phyloP scores from a whole-genome alignment of 441 rosid genomes.

The Corymbia calophylla region DNA sequence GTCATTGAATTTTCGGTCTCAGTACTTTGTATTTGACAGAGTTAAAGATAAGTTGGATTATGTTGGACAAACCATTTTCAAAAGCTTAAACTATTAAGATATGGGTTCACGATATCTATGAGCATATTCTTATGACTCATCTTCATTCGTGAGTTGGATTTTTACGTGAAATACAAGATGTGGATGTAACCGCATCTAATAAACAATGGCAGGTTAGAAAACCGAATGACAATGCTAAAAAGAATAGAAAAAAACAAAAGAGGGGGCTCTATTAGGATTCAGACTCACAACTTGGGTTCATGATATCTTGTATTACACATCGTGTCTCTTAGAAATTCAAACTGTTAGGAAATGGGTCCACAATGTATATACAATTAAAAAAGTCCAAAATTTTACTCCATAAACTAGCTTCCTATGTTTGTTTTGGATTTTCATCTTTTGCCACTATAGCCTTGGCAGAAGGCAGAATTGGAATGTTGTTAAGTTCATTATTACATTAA shows the following conservation, averaged over 20 bases:
- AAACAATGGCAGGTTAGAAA: background rate
- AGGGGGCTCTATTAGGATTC: background rate
- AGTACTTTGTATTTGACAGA: background rate
- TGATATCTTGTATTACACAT: background rate
- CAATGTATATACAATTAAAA: background rate
- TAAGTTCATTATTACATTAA: background rate
- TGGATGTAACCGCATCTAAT: background rate
- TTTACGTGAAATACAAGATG: background rate
- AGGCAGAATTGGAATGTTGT: background rate
- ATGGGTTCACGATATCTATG: background rate
- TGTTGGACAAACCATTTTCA: background rate
- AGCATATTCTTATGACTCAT: background rate
- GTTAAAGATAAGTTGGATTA: background rate
- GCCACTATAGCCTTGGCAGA: background rate
- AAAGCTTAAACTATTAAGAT: background rate
- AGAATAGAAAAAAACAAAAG: background rate
- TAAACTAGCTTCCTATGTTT: background rate
- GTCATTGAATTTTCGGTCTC: background rate
- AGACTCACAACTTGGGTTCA: background rate
- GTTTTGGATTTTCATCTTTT: background rate
- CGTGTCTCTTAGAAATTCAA: background rate
- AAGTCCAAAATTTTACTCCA: background rate
- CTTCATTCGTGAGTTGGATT: background rate
- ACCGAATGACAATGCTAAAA: background rate
- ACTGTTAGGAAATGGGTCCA: background rate